Base-by-base conservation (phyloP, 805 yeast species). In the Sugiyamaella lignohabitans region DNA sequence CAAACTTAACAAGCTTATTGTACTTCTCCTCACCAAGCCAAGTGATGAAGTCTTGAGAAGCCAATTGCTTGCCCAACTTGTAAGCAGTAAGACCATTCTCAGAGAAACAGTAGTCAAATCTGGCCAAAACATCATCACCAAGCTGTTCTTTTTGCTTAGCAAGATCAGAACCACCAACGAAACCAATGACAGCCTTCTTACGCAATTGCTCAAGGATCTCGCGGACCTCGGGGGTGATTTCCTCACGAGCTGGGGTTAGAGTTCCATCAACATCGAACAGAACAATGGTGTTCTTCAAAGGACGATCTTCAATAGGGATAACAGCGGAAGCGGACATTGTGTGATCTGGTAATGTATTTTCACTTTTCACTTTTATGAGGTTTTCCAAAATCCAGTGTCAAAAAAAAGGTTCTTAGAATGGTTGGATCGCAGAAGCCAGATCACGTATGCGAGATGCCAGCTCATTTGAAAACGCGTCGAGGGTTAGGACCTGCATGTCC, bases 261-360 rank as follows among this genome's bases (percentile, higher is more conserved):
- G 99, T 93, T 57, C 97, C 98, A 67, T 93, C 99, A 57, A 93
- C 99, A 63, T 93, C 99, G 71, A 93, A 93, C 56, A 93, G 80
- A 57, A 87, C 95, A 62, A 93, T 75, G 54, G 87, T 84, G 59
- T 87, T 83, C 64, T 66, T 64, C 48, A 53, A 53, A 42, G 95
- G 95, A 57, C 82, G 75, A 72, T 86, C 84, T 68, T 80, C 82
- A 64, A 84, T 71, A 35, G 87, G 68, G 63, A 84, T 85, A 70
- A 75, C 39, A 10, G 55, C 6, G 11, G 30, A 27, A n/a, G n/a
- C n/a, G n/a, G n/a, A n/a, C n/a, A n/a, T n/a, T n/a, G n/a, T n/a
- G n/a, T n/a, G n/a, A n/a, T n/a, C n/a, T n/a, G n/a, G n/a, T n/a
- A n/a, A n/a, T n/a, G n/a, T n/a, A n/a, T n/a, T n/a, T n/a, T n/a